phyloP scores from a whole-genome alignment of 192 early-diverging fungal genomes.

The Geranomyces michiganensis region DNA sequence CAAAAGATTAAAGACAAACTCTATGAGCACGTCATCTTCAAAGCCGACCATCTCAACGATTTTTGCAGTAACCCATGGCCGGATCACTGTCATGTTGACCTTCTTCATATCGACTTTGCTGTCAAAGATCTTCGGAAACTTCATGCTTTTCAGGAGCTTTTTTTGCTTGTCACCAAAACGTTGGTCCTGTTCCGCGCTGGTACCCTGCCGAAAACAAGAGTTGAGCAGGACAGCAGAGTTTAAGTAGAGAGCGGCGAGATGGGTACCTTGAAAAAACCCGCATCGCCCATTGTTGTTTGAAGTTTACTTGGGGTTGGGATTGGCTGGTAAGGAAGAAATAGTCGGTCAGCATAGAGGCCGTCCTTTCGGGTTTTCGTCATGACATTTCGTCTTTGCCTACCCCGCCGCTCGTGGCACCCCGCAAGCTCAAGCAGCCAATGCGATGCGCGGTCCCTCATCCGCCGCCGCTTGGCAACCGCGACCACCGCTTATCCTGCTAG shows the following conservation, averaged over 20 bases:
- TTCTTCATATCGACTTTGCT: slow-evolving; percentile 86
- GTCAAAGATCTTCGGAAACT: slow-evolving; percentile 76
- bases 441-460: too few species aligned
- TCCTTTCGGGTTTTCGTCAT: too few species aligned
- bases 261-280: slow-evolving; percentile 57
- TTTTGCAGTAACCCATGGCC: slow-evolving; percentile 82
- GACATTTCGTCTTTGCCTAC: too few species aligned
- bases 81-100: slow-evolving; percentile 84
- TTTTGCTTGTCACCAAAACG: slow-evolving; percentile 83
- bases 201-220: slow-evolving; percentile 40
- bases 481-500: too few species aligned
- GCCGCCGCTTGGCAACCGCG: too few species aligned
- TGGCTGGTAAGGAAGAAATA: too few species aligned
- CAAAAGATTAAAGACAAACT: slow-evolving; percentile 82
- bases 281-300: slow-evolving; percentile 50
- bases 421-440: too few species aligned
- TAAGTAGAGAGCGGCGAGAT: not conserved
- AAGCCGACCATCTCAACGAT: slow-evolving; percentile 78
- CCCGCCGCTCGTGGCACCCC: too few species aligned
- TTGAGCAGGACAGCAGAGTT: not conserved
- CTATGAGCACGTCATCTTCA: slow-evolving; percentile 93
- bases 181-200: slow-evolving; percentile 75
- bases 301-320: too few species aligned
- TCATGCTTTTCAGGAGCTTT: slow-evolving; percentile 76
- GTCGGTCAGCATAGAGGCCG: too few species aligned